Evolutionary conservation across 345 rosid genomes (phyloP), one percentile per base, ranked within the genome.

Genomic region (Gossypium turneri): DNA sequence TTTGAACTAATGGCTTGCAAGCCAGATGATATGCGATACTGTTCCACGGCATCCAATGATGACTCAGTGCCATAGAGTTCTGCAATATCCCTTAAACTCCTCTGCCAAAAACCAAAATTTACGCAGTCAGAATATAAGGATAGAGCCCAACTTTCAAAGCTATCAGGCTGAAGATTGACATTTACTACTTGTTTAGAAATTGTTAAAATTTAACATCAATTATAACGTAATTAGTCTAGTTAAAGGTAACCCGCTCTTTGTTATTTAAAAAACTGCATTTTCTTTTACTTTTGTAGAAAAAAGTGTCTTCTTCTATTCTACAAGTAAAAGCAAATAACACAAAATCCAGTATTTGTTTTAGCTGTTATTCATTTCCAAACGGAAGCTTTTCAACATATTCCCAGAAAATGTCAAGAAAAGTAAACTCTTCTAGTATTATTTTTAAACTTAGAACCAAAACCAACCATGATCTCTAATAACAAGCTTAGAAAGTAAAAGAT

Each of bases 81-180:
- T 57, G 97, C 89, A 63, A 90, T 84, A 59, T 90, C 92, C 79
- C 88, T 89, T 89, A 95, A 77, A 75, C 82, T 91, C 82, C 98
- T 93, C 98, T 95, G 85, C 38, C 67, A 76, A 45, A 41, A 47
- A 34, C 15, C 41, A 68, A 76, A 61, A 59, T 27, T 59, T 24
- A 59, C 17, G 12, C 3, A 44, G 58, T 73, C 20, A 83, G 48
- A 27, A 43, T n/a, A 65, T 7, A 61, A 43, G 27, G 51, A n/a
- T 65, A 65, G 16, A 43, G 4, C 20, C 51, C 27, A 19, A 65
- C 68, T 41, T 65, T 19, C 51, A 65, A 41, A 43, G 51, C 51
- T 19, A 65, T 19, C 70, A 19, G 17, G 27, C 70, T 44, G 4
- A 22, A 44, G 12, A 47, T 67, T 12, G 12, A 67, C n/a, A 45